Percentiles rank a stretch among this genome's conserved stretches.
phyloP scores from a whole-genome alignment of 805 yeast genomes.

The Saccharomyces eubayanus region DNA sequence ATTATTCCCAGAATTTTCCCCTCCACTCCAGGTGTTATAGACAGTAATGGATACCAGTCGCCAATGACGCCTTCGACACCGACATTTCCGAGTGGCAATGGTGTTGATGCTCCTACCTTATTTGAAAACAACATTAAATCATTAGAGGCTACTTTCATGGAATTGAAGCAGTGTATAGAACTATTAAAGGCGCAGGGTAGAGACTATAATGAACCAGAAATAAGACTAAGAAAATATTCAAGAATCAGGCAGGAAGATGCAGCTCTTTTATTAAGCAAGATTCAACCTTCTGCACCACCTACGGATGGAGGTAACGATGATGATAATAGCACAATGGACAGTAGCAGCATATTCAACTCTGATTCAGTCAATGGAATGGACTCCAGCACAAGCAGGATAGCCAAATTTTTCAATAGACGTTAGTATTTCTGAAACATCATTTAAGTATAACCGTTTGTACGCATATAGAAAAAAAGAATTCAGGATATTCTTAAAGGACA shows the following conservation, averaged over 20 bases:
- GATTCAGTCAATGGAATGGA: slow-evolving; percentile 4
- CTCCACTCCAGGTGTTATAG: slow-evolving; percentile 10
- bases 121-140: slow-evolving; percentile 37
- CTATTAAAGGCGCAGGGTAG: slow-evolving; percentile 55
- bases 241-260: slow-evolving; percentile 72
- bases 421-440: slow-evolving; percentile 2
- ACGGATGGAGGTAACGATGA: background rate
- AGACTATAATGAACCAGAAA: slow-evolving; percentile 50
- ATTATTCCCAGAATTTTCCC: slow-evolving; percentile 34
- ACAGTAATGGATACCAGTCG: slow-evolving; percentile 16
- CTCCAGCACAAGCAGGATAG: slow-evolving; percentile 16
- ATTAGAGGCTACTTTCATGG: slow-evolving; percentile 64
- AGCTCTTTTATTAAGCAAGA: slow-evolving; percentile 46
- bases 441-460: background rate
- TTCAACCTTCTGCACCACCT: slow-evolving; percentile 3
- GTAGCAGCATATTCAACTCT: background rate
- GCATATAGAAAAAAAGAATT: background rate
- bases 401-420: slow-evolving; percentile 22
- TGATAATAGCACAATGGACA: background rate
- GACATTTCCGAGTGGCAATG: slow-evolving; percentile 6
- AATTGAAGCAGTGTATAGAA: slow-evolving; percentile 71
- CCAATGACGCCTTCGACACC: slow-evolving; percentile 21
- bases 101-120: slow-evolving; percentile 14
- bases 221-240: slow-evolving; percentile 59
- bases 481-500: background rate